phyloP scores from a whole-genome alignment of 768 basidiomycete species.

The Pilatotrama ljubarskyi region DNA sequence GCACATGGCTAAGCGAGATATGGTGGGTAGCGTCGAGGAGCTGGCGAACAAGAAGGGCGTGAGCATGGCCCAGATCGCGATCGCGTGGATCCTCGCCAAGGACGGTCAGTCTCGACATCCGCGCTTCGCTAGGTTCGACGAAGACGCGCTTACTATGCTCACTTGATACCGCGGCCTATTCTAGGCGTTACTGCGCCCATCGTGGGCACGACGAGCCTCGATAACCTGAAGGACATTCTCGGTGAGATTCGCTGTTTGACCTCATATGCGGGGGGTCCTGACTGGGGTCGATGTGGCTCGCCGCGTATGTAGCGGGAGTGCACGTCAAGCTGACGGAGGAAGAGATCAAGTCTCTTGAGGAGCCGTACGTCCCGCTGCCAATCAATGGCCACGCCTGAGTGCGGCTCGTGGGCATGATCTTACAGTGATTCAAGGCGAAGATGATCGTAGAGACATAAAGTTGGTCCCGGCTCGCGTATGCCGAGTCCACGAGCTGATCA shows the following conservation, averaged over 20 bases:
- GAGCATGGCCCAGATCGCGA: conserved; percentile 45
- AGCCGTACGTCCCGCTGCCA: conserved; percentile 47
- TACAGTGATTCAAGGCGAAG: too few relatives aligned
- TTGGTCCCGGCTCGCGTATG: too few relatives aligned
- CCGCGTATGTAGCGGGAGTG: conserved; percentile 21
- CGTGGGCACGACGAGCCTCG: conserved; percentile 39
- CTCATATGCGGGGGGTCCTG: too few relatives aligned
- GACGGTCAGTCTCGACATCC: conserved; percentile 17
- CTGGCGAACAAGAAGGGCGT: conserved; percentile 42
- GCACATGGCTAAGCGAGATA: not conserved
- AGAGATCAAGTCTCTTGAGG: conserved; percentile 57
- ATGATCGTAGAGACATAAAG: too few relatives aligned
- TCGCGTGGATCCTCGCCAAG: conserved; percentile 39
- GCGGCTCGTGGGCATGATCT: too few relatives aligned
- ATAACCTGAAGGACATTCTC: conserved; percentile 42
- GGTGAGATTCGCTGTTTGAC: too few relatives aligned
- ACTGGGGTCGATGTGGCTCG: not conserved
- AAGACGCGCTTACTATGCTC: too few relatives aligned
- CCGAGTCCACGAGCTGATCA: too few relatives aligned
- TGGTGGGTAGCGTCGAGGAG: conserved; percentile 35
- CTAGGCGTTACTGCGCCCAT: conserved; percentile 41
- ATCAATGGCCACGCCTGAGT: conserved; percentile 45
- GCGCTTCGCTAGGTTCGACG: not conserved
- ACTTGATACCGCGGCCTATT: too few relatives aligned
- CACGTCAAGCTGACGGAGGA: conserved; percentile 52